A percentile compares a stretch with the other conserved stretches of the same genome.
phyloP scores from a whole-genome alignment of 1,139 yeast genomes.

The Candida glucosophila region DNA sequence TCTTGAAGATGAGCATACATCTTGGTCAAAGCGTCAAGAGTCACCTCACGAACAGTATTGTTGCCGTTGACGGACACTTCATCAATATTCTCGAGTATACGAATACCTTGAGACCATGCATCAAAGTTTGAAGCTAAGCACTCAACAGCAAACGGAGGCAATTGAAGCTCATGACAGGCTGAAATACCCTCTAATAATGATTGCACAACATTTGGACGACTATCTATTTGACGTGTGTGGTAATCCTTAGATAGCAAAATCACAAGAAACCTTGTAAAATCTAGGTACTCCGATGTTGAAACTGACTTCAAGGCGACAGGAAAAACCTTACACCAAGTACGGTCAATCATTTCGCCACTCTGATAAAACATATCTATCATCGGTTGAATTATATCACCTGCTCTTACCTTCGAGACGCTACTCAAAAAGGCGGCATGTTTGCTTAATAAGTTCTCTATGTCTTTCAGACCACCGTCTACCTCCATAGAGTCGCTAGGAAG shows the following conservation, averaged over 20 bases:
- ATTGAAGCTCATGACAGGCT: slow-evolving; percentile 58
- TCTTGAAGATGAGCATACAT: slow-evolving; percentile 84
- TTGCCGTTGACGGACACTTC: slow-evolving; percentile 58
- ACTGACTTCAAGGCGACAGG: slow-evolving; percentile 71
- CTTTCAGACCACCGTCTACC: slow-evolving; percentile 14
- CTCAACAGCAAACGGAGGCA: slow-evolving; percentile 94
- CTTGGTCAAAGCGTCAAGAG: slow-evolving; percentile 86
- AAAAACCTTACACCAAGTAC: slow-evolving; percentile 80
- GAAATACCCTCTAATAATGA: slow-evolving; percentile 78
- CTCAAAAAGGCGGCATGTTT: slow-evolving; percentile 47
- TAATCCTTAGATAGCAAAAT: slow-evolving; percentile 81
- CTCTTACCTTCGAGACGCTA: slow-evolving; percentile 34
- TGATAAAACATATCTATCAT: slow-evolving; percentile 76
- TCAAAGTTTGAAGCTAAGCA: slow-evolving; percentile 81
- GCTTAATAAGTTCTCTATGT: slow-evolving; percentile 28
- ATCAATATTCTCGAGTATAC: slow-evolving; percentile 71
- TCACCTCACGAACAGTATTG: slow-evolving; percentile 72
- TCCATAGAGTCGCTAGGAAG: slow-evolving; percentile 18
- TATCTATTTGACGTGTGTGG: slow-evolving; percentile 80
- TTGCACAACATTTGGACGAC: slow-evolving; percentile 81
- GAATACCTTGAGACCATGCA: slow-evolving; percentile 88
- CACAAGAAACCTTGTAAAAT: slow-evolving; percentile 72
- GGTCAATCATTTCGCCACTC: slow-evolving; percentile 69
- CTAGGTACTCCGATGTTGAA: slow-evolving; percentile 73
- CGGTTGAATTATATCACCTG: slow-evolving; percentile 60